phyloP scores from a whole-genome alignment of 2,329 filamentous ascomycete species.

The Colletotrichum noveboracense region DNA sequence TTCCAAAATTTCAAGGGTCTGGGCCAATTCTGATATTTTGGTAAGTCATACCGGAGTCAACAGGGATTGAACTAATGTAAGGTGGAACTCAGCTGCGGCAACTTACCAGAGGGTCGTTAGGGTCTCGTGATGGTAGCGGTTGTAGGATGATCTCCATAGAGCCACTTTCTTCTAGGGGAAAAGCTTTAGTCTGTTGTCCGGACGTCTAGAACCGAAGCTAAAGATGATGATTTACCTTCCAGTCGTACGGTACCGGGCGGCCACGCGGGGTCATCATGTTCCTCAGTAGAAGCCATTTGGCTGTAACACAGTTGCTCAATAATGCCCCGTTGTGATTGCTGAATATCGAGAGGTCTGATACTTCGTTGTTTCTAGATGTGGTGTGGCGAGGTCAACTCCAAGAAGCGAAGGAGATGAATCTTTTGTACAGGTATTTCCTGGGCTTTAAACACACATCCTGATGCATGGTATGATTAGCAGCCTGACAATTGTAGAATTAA shows the following conservation, averaged over 20 bases:
- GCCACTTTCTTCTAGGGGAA: background rate
- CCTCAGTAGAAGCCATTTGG: background rate
- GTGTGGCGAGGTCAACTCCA: background rate
- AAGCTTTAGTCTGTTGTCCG: background rate
- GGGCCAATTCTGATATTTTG: background rate
- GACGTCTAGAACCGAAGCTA: background rate
- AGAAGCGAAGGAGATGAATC: background rate
- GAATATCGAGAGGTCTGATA: background rate
- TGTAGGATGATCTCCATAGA: background rate
- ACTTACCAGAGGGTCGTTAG: background rate
- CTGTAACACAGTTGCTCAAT: background rate
- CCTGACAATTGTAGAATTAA: background rate
- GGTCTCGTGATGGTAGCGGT: background rate
- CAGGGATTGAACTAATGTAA: background rate
- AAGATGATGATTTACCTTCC: background rate
- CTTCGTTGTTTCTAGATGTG: fast-evolving
- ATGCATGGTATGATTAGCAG: background rate
- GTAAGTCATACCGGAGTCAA: fast-evolving
- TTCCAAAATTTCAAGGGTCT: background rate
- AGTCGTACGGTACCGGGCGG: background rate
- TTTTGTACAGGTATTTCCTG: fast-evolving
- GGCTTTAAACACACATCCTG: background rate
- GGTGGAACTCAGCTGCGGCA: fast-evolving
- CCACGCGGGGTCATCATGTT: background rate
- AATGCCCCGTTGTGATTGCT: background rate